These are phyloP conservation scores for Wallacemonas sp. DNA, from an alignment of 208 protist species.

Conservation along the genomic window DNA sequence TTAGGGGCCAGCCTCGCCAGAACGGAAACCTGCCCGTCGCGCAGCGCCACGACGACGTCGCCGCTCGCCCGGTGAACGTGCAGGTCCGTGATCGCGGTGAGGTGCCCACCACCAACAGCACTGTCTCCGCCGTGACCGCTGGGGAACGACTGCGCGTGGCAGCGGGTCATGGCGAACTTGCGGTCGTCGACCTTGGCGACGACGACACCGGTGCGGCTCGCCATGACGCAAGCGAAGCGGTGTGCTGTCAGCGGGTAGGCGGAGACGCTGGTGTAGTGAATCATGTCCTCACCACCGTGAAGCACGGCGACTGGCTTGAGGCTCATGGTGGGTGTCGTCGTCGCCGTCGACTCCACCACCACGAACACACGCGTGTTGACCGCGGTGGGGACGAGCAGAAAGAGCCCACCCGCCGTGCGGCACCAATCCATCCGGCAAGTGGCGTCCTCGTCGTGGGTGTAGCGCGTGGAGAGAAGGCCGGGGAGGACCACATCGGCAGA, in stretches of 20 bases:
- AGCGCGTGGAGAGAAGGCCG: conserved; percentile 38
- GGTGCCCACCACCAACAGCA: neutral
- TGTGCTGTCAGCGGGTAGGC: conserved; percentile 31
- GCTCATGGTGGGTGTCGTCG: neutral
- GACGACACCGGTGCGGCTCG: conserved; percentile 25
- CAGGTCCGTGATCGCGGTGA: conserved; percentile 17
- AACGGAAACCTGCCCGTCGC: conserved; percentile 48
- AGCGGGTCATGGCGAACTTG: conserved; percentile 38
- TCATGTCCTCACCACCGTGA: conserved; percentile 2
- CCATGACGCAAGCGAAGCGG: conserved; percentile 40
- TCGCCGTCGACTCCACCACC: conserved; percentile 9
- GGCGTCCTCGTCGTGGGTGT: conserved; percentile 37
- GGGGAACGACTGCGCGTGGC: conserved; percentile 41
- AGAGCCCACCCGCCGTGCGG: conserved; percentile 19
- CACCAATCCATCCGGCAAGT: conserved; percentile 68
- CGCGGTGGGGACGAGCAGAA: conserved; percentile 49
- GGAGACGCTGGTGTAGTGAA: conserved; percentile 1
- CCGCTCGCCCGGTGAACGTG: conserved; percentile 43
- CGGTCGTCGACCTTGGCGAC: conserved; percentile 52
- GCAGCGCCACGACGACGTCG: conserved; percentile 65
- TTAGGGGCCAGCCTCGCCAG: conserved; percentile 13
- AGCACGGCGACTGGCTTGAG: neutral
- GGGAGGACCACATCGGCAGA: conserved; percentile 30
- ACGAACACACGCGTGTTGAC: conserved; percentile 43
- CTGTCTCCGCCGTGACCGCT: neutral